Percentiles rank a stretch among this genome's conserved stretches.
Evolutionary conservation across 768 basidiomycete species (phyloP).

Genomic region (Imleria badia): DNA sequence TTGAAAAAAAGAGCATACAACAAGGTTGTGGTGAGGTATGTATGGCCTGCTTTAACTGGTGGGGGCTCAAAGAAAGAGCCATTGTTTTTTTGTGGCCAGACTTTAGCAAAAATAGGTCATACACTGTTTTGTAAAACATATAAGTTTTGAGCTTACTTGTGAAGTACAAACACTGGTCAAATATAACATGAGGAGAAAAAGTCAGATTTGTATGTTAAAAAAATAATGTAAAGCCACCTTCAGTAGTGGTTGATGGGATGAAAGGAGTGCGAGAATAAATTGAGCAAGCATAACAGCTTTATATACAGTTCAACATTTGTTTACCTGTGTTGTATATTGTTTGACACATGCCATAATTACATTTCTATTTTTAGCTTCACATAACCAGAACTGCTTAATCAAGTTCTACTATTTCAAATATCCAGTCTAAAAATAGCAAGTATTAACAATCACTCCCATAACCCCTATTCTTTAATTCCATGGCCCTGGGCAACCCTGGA

Average conservation of each 20-base stretch:
- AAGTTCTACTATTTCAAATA: not conserved
- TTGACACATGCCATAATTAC: not conserved
- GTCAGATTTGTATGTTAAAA: not conserved
- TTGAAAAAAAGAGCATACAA: conserved; percentile 11
- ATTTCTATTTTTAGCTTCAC: not conserved
- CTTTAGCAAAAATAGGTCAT: not conserved
- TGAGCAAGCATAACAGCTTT: not conserved
- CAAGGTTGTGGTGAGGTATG: conserved; percentile 2
- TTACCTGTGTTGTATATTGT: conserved; percentile 14
- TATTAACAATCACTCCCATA: too few species aligned
- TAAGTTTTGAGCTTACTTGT: not conserved
- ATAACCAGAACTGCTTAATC: too few species aligned
- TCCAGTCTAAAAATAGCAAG: too few species aligned
- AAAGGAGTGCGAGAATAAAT: not conserved
- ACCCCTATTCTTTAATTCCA: too few species aligned
- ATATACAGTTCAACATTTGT: conserved; percentile 11
- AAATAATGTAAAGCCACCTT: not conserved
- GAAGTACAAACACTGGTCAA: not conserved
- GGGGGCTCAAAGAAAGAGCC: conserved; percentile 21
- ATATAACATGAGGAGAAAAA: not conserved
- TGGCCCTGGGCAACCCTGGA: too few species aligned
- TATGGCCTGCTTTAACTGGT: conserved; percentile 3
- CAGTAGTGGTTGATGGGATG: not conserved
- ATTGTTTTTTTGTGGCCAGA: conserved; percentile 2
- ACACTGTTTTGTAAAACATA: not conserved